phyloP scores from a whole-genome alignment of 805 yeast genomes.

The Wickerhamiella allomyrinae region DNA sequence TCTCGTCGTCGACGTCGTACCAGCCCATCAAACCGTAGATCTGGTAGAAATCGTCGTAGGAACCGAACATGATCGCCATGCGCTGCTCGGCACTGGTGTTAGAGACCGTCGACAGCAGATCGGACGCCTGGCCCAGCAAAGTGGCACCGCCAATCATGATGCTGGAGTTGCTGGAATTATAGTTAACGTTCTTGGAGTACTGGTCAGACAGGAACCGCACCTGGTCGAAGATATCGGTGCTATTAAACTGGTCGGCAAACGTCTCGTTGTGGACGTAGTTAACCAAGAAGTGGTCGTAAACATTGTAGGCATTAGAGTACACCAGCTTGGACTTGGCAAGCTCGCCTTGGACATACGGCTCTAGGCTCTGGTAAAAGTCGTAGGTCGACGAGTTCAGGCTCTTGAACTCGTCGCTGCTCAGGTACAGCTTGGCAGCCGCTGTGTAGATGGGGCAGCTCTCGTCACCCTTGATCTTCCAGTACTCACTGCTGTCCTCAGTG shows the following conservation, averaged over 20 bases:
- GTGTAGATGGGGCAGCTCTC: conserved; percentile 29
- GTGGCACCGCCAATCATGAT: conserved; percentile 33
- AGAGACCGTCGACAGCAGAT: conserved; percentile 28
- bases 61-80: conserved; percentile 32
- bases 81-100: conserved; percentile 24
- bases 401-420: conserved; percentile 22
- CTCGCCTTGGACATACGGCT: conserved; percentile 16
- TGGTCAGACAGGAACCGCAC: conserved; percentile 29
- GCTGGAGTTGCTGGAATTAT: conserved; percentile 20
- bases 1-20: conserved; percentile 22
- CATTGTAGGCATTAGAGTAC: conserved; percentile 28
- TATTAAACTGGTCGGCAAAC: conserved; percentile 24
- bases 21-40: conserved; percentile 27
- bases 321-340: conserved; percentile 23
- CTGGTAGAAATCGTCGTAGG: conserved; percentile 33
- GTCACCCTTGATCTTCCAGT: conserved; percentile 32
- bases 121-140: conserved; percentile 26
- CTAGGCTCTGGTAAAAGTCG: conserved; percentile 28
- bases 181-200: conserved; percentile 28
- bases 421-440: conserved; percentile 24
- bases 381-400: conserved; percentile 26
- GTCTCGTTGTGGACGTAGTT: conserved; percentile 31
- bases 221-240: conserved; percentile 20
- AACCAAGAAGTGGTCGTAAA: conserved; percentile 31
- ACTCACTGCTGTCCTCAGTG: conserved; percentile 25